Conservation (phyloP, 2,329 filamentous ascomycete genomes). For the Neodidymelliopsis sp. region DNA sequence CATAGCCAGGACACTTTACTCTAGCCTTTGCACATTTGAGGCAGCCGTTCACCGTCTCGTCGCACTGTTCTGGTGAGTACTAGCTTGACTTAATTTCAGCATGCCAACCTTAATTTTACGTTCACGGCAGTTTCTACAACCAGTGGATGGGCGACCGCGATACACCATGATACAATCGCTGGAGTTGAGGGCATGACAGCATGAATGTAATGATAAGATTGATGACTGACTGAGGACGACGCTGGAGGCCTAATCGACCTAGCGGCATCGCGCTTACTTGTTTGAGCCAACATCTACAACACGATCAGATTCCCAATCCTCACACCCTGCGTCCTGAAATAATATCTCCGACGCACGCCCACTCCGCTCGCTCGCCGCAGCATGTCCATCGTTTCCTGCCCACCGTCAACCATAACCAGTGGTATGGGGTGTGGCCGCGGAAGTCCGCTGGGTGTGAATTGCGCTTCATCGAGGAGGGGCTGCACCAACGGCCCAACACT, state of each 20-base stretch:
- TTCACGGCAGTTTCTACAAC: conserved; percentile 48
- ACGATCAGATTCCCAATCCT: conserved; percentile 81
- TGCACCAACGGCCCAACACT: conserved; percentile 55
- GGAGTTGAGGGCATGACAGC: neutral
- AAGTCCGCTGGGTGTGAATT: conserved; percentile 74
- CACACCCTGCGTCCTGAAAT: conserved; percentile 80
- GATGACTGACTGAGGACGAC: conserved; percentile 6
- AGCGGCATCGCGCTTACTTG: no score
- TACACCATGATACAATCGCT: conserved; percentile 39
- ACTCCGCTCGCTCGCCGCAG: conserved; percentile 71
- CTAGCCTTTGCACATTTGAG: conserved; percentile 35
- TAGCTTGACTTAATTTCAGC: neutral
- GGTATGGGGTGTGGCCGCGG: conserved; percentile 75
- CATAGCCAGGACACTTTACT: conserved; percentile 42
- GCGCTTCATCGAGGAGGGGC: conserved; percentile 78
- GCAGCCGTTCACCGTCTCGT: conserved; percentile 39
- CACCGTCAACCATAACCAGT: conserved; percentile 81
- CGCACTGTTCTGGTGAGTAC: conserved; percentile 33
- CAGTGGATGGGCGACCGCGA: conserved; percentile 43
- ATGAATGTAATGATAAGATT: neutral
- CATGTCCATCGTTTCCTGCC: conserved; percentile 68
- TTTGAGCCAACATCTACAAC: conserved; percentile 49
- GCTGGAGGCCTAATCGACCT: conserved; percentile 8
- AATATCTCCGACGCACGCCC: conserved; percentile 79
- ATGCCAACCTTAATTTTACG: conserved; percentile 51